phyloP scores from a whole-genome alignment of 2,329 filamentous ascomycete genomes.

The Phialophora chinensis region DNA sequence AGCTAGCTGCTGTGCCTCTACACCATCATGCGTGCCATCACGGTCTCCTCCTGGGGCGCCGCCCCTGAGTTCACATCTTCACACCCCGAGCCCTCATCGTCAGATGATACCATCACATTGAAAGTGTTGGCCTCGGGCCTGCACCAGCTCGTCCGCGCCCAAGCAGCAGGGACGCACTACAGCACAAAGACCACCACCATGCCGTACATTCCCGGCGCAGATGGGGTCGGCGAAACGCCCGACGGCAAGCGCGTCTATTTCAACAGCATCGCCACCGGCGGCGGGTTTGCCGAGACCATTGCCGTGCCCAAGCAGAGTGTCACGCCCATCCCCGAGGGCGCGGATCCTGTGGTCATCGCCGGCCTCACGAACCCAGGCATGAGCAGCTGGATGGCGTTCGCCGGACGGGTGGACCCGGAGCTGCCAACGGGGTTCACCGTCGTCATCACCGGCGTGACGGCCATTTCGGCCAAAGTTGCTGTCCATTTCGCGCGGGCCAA shows the following conservation, averaged over 20 bases:
- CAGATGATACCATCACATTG: conserved; percentile 53
- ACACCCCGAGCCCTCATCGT: conserved; percentile 28
- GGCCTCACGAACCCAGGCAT: conserved; percentile 62
- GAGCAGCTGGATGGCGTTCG: conserved; percentile 64
- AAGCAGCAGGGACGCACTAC: conserved; percentile 63
- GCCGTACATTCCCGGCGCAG: conserved; percentile 60
- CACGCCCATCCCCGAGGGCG: conserved; percentile 52
- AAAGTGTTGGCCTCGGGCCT: conserved; percentile 60
- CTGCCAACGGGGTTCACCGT: conserved; percentile 55
- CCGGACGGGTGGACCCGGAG: conserved; percentile 46
- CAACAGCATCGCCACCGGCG: conserved; percentile 43
- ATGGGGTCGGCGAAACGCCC: conserved; percentile 57
- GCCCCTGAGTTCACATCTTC: conserved; percentile 29
- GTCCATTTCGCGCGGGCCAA: conserved; percentile 55
- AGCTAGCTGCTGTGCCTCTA: neutral
- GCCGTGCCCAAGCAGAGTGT: conserved; percentile 53
- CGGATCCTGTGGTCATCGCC: conserved; percentile 58
- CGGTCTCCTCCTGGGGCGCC: conserved; percentile 33
- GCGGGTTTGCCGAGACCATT: conserved; percentile 44
- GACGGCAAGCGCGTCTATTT: conserved; percentile 61
- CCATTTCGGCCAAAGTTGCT: conserved; percentile 59
- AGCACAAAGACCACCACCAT: conserved; percentile 49
- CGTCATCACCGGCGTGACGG: conserved; percentile 61
- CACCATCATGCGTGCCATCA: conserved; percentile 33
- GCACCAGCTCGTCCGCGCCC: conserved; percentile 60